Percentiles rank a stretch among this genome's conserved stretches.
Evolutionary conservation across 2,329 filamentous ascomycete genomes (phyloP).

Genomic region (Arachnomyces sp.): DNA sequence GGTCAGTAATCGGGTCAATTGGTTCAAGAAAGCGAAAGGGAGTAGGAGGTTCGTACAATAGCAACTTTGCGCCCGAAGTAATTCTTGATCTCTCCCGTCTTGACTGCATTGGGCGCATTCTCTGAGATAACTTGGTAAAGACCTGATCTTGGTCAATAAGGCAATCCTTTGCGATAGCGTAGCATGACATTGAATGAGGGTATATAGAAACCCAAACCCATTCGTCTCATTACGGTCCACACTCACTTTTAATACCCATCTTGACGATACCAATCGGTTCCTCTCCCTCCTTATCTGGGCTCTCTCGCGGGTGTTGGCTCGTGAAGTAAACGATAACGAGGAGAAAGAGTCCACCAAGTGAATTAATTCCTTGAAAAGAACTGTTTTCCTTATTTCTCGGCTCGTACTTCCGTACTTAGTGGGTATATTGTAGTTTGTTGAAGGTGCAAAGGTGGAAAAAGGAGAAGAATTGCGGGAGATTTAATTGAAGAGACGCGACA

Average conservation of each 20-base stretch:
- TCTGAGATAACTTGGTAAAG: conserved; percentile 79
- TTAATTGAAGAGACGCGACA: not conserved
- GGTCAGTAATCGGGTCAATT: conserved; percentile 1
- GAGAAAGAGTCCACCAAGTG: no score
- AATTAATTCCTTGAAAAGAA: no score
- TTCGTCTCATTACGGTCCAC: conserved; percentile 7
- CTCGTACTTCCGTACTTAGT: no score
- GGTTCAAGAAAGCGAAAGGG: not conserved
- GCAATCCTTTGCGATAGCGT: no score
- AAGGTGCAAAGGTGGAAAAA: not conserved
- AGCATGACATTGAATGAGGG: no score
- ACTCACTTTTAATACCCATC: conserved; percentile 48
- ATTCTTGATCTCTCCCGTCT: conserved; percentile 96
- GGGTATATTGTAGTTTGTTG: not conserved
- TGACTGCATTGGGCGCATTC: conserved; percentile 90
- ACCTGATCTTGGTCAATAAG: conserved; percentile 40
- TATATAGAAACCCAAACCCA: conserved; percentile 56
- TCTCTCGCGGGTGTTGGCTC: no score
- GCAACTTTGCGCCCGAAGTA: conserved; percentile 98
- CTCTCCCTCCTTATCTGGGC: no score
- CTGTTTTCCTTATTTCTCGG: no score
- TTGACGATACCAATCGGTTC: conserved; percentile 10
- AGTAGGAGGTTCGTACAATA: conserved; percentile 57
- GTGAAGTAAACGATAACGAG: no score
- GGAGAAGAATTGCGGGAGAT: not conserved